Base-by-base conservation (phyloP, 805 yeast genomes). In the Ogataea degrootiae region DNA sequence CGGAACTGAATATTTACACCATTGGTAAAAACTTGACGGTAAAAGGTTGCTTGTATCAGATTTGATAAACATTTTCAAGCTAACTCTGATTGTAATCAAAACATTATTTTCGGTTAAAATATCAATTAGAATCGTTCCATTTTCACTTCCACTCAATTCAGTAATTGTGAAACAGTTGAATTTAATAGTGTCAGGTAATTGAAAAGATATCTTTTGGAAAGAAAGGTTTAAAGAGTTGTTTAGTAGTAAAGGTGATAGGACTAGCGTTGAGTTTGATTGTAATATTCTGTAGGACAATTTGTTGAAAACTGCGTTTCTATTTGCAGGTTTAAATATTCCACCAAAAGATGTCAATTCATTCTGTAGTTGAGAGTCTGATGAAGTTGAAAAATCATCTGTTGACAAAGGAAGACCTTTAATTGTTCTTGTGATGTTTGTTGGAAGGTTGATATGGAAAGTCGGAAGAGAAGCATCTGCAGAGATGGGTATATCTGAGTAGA, bases 1-100 rank as follows among this genome's bases (percentile, higher is more conserved):
- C 1, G 94, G 91, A 35, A 77, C 76, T 7, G 86, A 76, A 45
- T 83, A 79, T 49, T 73, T 73, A 46, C 87, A 80, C 94, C 95
- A 88, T 40, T 75, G 67, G 44, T 62, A 60, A 46, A 77, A 67
- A 34, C 65, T 68, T 39, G 53, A 22, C n/a, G 33, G 34, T n/a
- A 34, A 16, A 6, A n/a, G 17, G 36, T 48, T n/a, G 46, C 40
- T 38, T 39, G 46, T 51, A 34, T 47, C 51, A 39, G 17, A 26
- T n/a, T 26, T 26, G 31, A 63, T 50, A 52, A 85, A 83, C 46
- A 76, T 73, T 3, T 67, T 56, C 9, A 74, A 52, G 16, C 68
- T 63, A 29, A 85, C 51, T 3, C 63, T 58, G 33, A 82, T 52
- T 0, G 87, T 78, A 37, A 82, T 70, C 22, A 85, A 61, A 16